Evolutionary conservation across 2,329 filamentous ascomycete species (phyloP), one percentile per base, ranked within the genome.

Genomic region (Graphiopsis chlorocephala): DNA sequence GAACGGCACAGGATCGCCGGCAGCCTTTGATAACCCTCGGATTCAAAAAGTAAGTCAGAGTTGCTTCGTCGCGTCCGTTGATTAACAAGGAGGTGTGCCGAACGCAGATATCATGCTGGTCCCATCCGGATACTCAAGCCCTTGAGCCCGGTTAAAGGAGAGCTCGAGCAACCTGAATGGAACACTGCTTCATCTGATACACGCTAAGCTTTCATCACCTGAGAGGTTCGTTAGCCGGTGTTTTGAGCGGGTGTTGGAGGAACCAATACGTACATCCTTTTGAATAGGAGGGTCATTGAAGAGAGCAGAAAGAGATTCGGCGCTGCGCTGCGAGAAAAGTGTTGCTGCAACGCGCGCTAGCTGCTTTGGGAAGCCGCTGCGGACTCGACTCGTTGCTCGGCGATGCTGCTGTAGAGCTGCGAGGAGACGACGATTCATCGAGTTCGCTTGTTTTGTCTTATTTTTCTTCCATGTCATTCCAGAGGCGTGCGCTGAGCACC

Each of bases 201-300:
- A 98, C 94, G 88, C 91, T 89, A 88, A 87, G 91, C 91, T 97
- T 96, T 99, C 95, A 98, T 99, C 94, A 98, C 96, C 93, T 97
- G 72, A 65, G 35, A 59, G 1, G 4, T 14, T 42, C 1, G 59
- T 58, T 67, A 70, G 71, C 77, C 68, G 76, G 12, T 25, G 35
- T 33, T 26, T 15, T 26, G 35, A 10, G 15, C 23, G 66, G 12
- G 62, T 28, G 12, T 25, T 15, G 25, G 33, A 15, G 6, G 29
- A 55, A 42, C 17, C 26, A 28, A 59, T 66, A 87, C 93, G 86
- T 84, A 97, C 93, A 84, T 92, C 87, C 89, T 88, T 90, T 96
- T 96, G 96, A 97, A 93, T 91, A 92, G 93, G 93, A 97, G 96
- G 92, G 93, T 94, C 86, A 88, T 90, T 85, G 88, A 80, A 75